Evolutionary conservation across 2,329 filamentous ascomycete species (phyloP), one percentile per base, ranked within the genome.

Genomic region (Trichoderma atroviride): DNA sequence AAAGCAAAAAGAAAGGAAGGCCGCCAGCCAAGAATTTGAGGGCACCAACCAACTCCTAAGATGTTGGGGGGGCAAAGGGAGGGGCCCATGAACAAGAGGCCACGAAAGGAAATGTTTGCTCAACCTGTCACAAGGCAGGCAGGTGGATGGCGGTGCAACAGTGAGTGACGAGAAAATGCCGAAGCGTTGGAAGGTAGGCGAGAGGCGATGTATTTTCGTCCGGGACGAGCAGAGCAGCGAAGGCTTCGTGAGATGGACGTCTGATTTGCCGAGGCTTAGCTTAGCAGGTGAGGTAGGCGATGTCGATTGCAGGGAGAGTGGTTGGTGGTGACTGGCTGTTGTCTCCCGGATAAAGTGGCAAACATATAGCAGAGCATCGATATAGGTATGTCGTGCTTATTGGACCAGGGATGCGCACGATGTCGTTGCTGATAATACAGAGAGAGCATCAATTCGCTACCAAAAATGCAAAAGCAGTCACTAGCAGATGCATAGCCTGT

Each of bases 61-160:
- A 35, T 27, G 33, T 56, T 43, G 29, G 53, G 53, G 53, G 37
- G 29, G 22, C 55, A 55, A 59, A 37, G 63, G 53, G 60, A 43
- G 57, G 69, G 64, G 50, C 43, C 37, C 16, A 31, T 43, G 33
- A 70, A 58, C 47, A 68, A 52, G 69, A 67, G 66, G 64, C 55
- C 47, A 68, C 57, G 57, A 70, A 60, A 40, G 56, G 50, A 63
- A 68, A 58, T 63, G 64, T 70, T 70, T 70, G 69, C 69, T 68
- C 58, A 62, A 70, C 69, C 69, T 70, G 57, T 61, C 69, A 70
- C 69, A 70, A 70, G 52, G 64, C 69, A 68, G 69, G 69, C 69
- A 70, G 64, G 69, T 67, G 69, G 69, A 67, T 59, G 57, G 24
- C 55, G 69, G 69, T 70, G 69, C 69, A 70, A 70, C 69, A 63